Conservation (phyloP, 257 asterid genomes). For the Primulina eburnea region DNA sequence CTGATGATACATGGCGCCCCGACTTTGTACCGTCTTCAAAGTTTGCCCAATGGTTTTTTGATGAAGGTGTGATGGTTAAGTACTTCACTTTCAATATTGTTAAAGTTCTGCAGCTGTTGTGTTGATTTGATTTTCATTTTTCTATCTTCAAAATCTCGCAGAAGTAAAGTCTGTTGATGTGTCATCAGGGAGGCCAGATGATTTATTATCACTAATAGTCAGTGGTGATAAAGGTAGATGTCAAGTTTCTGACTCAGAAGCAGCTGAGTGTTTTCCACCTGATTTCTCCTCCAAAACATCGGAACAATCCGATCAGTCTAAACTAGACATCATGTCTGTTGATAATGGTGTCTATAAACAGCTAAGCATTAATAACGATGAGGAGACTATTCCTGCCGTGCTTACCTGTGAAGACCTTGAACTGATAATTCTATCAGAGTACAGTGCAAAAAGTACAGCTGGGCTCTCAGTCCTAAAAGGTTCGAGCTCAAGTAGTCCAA, state of each 20-base stretch:
- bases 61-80: constrained; percentile 57
- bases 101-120: constrained; percentile 13
- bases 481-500: constrained; percentile 31
- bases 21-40: constrained; percentile 55
- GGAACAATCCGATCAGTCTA: constrained; percentile 31
- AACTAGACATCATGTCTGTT: constrained; percentile 35
- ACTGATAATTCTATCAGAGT: constrained; percentile 74
- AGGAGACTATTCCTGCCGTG: constrained; percentile 42
- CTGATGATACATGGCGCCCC: constrained; percentile 49
- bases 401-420: constrained; percentile 96
- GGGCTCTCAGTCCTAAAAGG: constrained; percentile 33
- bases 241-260: constrained; percentile 36
- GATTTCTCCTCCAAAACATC: constrained; percentile 31
- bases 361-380: constrained; percentile 32
- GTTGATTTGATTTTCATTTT: constrained; percentile 19
- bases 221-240: constrained; percentile 58
- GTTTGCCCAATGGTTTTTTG: constrained; percentile 80
- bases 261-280: constrained; percentile 28
- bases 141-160: constrained; percentile 30
- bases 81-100: constrained; percentile 13
- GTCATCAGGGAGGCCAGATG: constrained; percentile 43
- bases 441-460: constrained; percentile 37
- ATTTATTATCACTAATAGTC: constrained; percentile 69
- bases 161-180: constrained; percentile 49
- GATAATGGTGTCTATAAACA: constrained; percentile 46